Conservation (phyloP, 2,329 filamentous ascomycete genomes). For the Hypoxylon sp. region DNA sequence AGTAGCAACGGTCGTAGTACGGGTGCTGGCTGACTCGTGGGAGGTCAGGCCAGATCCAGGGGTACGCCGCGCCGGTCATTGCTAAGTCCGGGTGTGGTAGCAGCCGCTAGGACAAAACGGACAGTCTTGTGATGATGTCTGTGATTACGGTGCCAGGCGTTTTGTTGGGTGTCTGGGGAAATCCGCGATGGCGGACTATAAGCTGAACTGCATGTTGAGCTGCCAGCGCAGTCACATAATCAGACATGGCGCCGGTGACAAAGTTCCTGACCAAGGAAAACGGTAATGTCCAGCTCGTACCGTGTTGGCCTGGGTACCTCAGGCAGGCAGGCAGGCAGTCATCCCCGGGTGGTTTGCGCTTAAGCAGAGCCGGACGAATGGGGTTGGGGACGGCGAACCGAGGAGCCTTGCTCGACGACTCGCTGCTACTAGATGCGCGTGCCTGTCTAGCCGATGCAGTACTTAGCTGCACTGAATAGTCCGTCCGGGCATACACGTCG, state of each 20-base stretch:
- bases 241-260: slow-evolving; percentile 11
- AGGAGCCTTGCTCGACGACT: slow-evolving; percentile 14
- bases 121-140: slow-evolving; percentile 35
- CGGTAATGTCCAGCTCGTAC: slow-evolving; percentile 15
- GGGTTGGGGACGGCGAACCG: slow-evolving; percentile 9
- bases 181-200: slow-evolving; percentile 32
- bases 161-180: slow-evolving; percentile 36
- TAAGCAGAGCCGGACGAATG: slow-evolving; percentile 11
- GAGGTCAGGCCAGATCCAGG: slow-evolving; percentile 31
- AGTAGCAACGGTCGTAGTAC: slow-evolving; percentile 15
- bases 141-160: slow-evolving; percentile 24
- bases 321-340: slow-evolving; percentile 2
- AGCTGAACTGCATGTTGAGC: slow-evolving; percentile 30
- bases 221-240: slow-evolving; percentile 23
- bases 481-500: neutral
- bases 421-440: slow-evolving; percentile 15
- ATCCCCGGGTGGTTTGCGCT: slow-evolving; percentile 27
- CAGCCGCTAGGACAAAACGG: slow-evolving; percentile 25
- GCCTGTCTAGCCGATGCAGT: slow-evolving; percentile 1
- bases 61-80: slow-evolving; percentile 26
- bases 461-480: neutral
- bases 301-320: too few relatives aligned
- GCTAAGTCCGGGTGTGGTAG: slow-evolving; percentile 29
- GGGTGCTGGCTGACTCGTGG: slow-evolving; percentile 15
- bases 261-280: slow-evolving; percentile 11